A percentile compares a stretch with the other conserved stretches of the same genome.
Conservation (phyloP, 306 rosid genomes). For the Arachis stenosperma region DNA sequence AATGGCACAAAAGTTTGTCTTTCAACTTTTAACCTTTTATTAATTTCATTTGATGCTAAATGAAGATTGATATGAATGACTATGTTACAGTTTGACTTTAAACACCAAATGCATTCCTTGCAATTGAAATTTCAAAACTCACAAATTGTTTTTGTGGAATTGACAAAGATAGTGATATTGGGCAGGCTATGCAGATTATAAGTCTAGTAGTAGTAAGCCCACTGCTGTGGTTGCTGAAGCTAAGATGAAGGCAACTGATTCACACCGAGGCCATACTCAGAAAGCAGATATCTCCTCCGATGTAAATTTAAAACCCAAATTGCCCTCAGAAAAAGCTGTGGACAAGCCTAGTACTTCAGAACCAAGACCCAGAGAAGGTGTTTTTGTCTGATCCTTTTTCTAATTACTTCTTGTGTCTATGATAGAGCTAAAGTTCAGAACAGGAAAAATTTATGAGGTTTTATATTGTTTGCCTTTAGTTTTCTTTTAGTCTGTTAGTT, state of each 20-base stretch:
- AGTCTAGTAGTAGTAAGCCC: slow-evolving; percentile 49
- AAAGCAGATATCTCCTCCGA: slow-evolving; percentile 37
- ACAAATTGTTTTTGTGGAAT: slow-evolving; percentile 22
- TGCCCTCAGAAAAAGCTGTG: slow-evolving; percentile 52
- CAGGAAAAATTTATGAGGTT: neutral
- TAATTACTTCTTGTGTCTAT: slow-evolving; percentile 14
- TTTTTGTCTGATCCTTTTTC: slow-evolving; percentile 27
- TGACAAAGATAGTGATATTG: slow-evolving; percentile 31
- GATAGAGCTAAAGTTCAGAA: neutral
- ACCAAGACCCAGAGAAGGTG: slow-evolving; percentile 93
- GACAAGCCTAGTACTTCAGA: slow-evolving; percentile 78
- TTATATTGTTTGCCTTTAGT: slow-evolving; percentile 9
- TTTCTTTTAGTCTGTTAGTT: neutral
- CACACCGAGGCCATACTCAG: slow-evolving; percentile 43
- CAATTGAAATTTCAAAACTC: slow-evolving; percentile 12
- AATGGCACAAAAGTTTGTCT: too few species aligned
- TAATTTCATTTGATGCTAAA: neutral
- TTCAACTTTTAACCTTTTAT: too few species aligned
- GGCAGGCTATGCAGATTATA: slow-evolving; percentile 51
- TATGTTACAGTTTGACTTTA: slow-evolving; percentile 10
- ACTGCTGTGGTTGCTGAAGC: slow-evolving; percentile 38
- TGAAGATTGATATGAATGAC: slow-evolving; percentile 7
- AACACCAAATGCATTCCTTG: slow-evolving; percentile 12
- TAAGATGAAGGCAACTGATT: slow-evolving; percentile 44
- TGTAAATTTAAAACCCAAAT: slow-evolving; percentile 37